These are phyloP conservation scores for Stemphylium beticola DNA, from an alignment of 2,329 filamentous ascomycete genomes.

Conservation along the genomic window DNA sequence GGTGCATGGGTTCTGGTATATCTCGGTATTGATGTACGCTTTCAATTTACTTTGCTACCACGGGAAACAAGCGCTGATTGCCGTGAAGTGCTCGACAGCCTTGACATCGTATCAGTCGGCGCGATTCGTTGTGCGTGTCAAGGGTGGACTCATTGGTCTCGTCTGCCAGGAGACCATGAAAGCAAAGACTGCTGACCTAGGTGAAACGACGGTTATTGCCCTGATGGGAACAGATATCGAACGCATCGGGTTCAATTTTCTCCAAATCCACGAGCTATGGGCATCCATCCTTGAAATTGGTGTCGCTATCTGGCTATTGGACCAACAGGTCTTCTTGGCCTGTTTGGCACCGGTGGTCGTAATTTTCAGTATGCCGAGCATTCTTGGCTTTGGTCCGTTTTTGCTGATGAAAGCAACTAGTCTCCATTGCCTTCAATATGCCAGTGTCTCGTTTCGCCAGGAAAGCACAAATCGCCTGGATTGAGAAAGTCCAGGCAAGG, in stretches of 20 bases:
- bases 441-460: neutral
- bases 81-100: neutral
- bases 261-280: neutral
- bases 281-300: neutral
- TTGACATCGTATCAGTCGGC: neutral
- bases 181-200: neutral
- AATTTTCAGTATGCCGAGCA: neutral
- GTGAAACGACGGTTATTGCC: neutral
- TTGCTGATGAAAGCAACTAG: neutral
- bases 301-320: neutral
- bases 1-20: constrained; percentile 1
- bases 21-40: neutral
- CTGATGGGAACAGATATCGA: neutral
- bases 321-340: neutral
- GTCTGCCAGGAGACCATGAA: neutral
- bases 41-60: neutral
- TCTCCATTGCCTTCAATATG: neutral
- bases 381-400: neutral
- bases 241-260: neutral
- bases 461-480: neutral
- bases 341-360: constrained; percentile 1
- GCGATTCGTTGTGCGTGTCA: neutral
- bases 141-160: neutral
- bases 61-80: neutral
- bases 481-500: neutral